Conservation (phyloP, 345 rosid genomes). For the Gossypium stocksii region DNA sequence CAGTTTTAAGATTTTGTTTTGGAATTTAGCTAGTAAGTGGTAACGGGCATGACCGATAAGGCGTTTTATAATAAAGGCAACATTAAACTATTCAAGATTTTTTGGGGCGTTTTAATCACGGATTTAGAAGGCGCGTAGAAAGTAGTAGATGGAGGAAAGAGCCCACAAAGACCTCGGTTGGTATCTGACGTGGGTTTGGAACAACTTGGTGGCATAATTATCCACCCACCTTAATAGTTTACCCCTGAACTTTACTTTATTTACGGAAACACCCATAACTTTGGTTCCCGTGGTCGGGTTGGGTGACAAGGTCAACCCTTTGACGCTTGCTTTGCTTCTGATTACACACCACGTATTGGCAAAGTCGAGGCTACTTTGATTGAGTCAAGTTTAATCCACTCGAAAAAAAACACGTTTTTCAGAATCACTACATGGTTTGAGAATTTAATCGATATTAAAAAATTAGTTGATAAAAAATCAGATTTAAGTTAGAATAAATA, state of each 20-base stretch:
- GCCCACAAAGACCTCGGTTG: slow-evolving; percentile 11
- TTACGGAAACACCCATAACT: slow-evolving; percentile 19
- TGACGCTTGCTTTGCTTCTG: background rate
- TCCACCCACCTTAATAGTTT: background rate
- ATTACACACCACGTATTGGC: background rate
- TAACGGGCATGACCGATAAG: background rate
- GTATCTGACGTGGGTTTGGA: slow-evolving; percentile 29
- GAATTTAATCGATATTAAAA: no score
- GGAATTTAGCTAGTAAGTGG: background rate
- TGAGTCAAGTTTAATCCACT: background rate
- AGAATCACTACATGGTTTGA: no score
- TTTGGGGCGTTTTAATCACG: background rate
- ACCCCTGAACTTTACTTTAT: background rate
- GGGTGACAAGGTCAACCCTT: background rate
- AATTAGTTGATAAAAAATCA: no score
- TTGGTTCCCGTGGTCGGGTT: background rate
- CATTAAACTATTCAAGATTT: background rate
- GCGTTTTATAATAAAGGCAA: background rate
- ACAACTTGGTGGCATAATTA: slow-evolving; percentile 18
- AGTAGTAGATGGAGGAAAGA: background rate
- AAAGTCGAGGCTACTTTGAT: background rate
- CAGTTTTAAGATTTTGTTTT: background rate
- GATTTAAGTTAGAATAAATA: no score
- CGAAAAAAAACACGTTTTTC: no score
- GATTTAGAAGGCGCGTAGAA: slow-evolving; percentile 13